Evolutionary conservation across 2,329 filamentous ascomycete genomes (phyloP).

Genomic region (Ophiostoma tasmaniense): DNA sequence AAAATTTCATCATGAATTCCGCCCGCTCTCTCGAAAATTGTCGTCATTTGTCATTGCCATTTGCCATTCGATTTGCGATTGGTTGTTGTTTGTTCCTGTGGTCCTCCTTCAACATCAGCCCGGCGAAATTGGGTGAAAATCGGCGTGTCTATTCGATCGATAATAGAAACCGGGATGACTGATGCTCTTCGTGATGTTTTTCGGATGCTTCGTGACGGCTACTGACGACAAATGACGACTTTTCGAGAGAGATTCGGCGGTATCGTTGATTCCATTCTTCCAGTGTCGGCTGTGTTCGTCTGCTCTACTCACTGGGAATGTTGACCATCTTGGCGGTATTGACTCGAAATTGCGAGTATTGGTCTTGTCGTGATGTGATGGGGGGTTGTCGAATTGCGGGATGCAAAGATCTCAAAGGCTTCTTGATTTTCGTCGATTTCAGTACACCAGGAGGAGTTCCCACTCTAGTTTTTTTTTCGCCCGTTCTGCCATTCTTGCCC

Average conservation of each 20-base stretch:
- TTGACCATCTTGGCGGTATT: constrained; percentile 52
- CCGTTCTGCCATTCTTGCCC: background rate
- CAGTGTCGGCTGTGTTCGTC: background rate
- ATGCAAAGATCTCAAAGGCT: constrained; percentile 5
- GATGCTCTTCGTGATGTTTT: background rate
- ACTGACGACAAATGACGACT: background rate
- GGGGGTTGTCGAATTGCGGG: constrained; percentile 15
- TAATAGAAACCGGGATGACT: background rate
- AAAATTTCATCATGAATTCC: background rate
- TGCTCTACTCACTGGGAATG: constrained; percentile 51
- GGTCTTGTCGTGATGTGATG: constrained; percentile 14
- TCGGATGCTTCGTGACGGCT: background rate
- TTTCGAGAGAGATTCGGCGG: background rate
- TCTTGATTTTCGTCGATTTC: constrained; percentile 6
- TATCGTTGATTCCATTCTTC: background rate
- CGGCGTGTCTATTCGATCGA: background rate
- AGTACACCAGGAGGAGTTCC: constrained; percentile 1
- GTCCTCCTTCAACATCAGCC: background rate
- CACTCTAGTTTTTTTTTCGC: constrained; percentile 15
- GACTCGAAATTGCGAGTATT: constrained; percentile 11
- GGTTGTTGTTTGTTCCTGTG: no score
- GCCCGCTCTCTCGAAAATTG: background rate
- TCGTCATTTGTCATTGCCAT: background rate
- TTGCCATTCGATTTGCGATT: background rate
- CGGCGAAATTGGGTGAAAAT: background rate